These are phyloP conservation scores for Sisymbrium altissimum DNA, from an alignment of 345 rosid genomes.

Conservation along the genomic window DNA sequence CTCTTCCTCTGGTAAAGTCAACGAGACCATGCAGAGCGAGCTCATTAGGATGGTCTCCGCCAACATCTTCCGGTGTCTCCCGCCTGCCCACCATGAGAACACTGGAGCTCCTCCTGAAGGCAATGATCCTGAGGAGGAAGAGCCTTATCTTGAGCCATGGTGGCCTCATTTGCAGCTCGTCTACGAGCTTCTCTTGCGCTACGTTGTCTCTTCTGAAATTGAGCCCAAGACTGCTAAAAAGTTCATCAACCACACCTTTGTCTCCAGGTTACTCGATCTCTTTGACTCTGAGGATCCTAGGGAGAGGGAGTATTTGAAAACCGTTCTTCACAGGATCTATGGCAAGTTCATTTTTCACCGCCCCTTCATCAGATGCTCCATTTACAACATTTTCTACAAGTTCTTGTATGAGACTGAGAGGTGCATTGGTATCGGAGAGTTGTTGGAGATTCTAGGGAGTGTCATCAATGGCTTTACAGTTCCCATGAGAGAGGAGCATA, in stretches of 20 bases:
- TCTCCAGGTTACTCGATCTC: slow-evolving; percentile 43
- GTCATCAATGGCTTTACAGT: slow-evolving; percentile 43
- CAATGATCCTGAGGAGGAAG: slow-evolving; percentile 47
- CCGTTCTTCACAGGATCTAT: slow-evolving; percentile 56
- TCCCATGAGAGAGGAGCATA: slow-evolving; percentile 53
- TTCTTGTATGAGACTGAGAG: slow-evolving; percentile 42
- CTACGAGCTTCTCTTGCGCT: slow-evolving; percentile 43
- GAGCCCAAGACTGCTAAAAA: slow-evolving; percentile 47
- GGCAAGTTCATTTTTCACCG: slow-evolving; percentile 61
- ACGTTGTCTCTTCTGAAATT: slow-evolving; percentile 41
- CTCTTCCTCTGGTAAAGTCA: slow-evolving; percentile 36
- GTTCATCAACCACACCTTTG: slow-evolving; percentile 54
- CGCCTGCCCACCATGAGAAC: slow-evolving; percentile 34
- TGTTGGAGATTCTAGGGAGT: slow-evolving; percentile 49
- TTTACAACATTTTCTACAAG: slow-evolving; percentile 48
- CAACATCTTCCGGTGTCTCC: slow-evolving; percentile 35
- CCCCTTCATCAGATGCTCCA: slow-evolving; percentile 48
- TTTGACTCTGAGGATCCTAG: slow-evolving; percentile 64
- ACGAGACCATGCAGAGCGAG: slow-evolving; percentile 41
- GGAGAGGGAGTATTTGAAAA: slow-evolving; percentile 66
- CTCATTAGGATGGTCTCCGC: slow-evolving; percentile 38
- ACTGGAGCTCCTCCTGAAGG: slow-evolving; percentile 39
- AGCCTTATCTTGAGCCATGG: slow-evolving; percentile 42
- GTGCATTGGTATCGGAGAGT: slow-evolving; percentile 46
- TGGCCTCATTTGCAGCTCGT: slow-evolving; percentile 52